Percentiles rank a stretch among this genome's conserved stretches.
phyloP scores from a whole-genome alignment of 2,329 filamentous ascomycete species.

The Pyrenophora tritici-repentis region DNA sequence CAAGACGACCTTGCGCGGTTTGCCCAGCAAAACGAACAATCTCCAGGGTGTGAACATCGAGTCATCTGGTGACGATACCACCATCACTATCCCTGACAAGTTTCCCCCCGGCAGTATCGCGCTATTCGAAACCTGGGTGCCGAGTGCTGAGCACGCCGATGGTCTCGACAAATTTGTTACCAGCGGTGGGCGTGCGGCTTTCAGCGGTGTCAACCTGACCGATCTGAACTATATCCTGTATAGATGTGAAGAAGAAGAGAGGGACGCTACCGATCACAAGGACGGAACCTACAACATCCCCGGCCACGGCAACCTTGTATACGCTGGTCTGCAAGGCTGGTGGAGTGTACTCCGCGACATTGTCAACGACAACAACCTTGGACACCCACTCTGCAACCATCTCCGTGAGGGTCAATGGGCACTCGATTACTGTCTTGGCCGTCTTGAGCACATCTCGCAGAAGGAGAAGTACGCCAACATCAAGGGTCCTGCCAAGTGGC shows the following conservation, averaged over 20 bases:
- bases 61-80: constrained; percentile 71
- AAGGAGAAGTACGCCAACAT: constrained; percentile 67
- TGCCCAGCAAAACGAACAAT: constrained; percentile 81
- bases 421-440: constrained; percentile 81
- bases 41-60: constrained; percentile 76
- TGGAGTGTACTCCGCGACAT: constrained; percentile 89
- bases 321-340: constrained; percentile 98
- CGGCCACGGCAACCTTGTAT: constrained; percentile 81
- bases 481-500: constrained; percentile 71
- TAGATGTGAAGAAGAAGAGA: constrained; percentile 86
- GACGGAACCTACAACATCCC: constrained; percentile 93
- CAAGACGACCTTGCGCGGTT: constrained; percentile 72
- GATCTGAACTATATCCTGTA: constrained; percentile 94
- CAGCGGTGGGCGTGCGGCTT: constrained; percentile 77
- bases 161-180: constrained; percentile 87
- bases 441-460: constrained; percentile 74
- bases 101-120: constrained; percentile 95
- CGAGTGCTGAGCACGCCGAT: constrained; percentile 78
- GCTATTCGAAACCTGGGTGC: constrained; percentile 95
- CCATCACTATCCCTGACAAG: constrained; percentile 77
- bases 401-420: constrained; percentile 91
- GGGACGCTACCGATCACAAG: constrained; percentile 74
- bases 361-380: constrained; percentile 86
- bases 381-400: constrained; percentile 91
- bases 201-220: constrained; percentile 72